These are phyloP conservation scores for Lenwebbia sp. DNA, from an alignment of 345 rosid species.

Conservation along the genomic window DNA sequence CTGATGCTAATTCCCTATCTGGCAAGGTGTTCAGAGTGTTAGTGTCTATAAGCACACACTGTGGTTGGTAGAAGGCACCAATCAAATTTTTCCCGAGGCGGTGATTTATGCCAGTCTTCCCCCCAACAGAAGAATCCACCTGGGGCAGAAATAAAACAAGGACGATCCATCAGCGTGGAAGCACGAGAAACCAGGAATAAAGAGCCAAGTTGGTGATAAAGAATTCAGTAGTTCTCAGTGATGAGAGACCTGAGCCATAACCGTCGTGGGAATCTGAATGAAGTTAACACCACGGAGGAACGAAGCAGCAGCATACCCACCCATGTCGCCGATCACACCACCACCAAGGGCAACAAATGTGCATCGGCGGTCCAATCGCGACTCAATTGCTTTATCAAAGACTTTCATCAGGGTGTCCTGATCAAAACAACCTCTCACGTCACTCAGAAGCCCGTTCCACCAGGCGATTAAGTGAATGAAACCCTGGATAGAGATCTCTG, in stretches of 20 bases:
- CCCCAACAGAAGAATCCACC: constrained; percentile 99
- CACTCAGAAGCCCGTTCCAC: background rate
- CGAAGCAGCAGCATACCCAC: constrained; percentile 94
- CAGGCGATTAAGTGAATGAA: background rate
- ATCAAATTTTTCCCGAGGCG: constrained; percentile 92
- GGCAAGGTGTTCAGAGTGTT: constrained; percentile 86
- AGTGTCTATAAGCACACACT: constrained; percentile 83
- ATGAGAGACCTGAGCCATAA: constrained; percentile 80
- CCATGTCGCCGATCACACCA: constrained; percentile 96
- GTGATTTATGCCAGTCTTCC: constrained; percentile 95
- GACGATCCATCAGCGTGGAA: background rate
- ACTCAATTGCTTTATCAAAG: constrained; percentile 90
- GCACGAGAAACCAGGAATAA: background rate
- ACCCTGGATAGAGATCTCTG: background rate
- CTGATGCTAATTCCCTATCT: constrained; percentile 89
- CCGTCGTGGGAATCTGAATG: constrained; percentile 97
- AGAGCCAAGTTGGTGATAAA: background rate
- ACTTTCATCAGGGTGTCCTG: constrained; percentile 87
- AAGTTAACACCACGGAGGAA: constrained; percentile 97
- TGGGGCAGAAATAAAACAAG: constrained; percentile 4
- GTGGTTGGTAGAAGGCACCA: constrained; percentile 99
- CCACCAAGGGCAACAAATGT: constrained; percentile 99
- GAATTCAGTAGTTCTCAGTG: background rate
- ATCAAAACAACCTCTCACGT: background rate
- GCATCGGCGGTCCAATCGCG: constrained; percentile 66